Percentiles rank a stretch among this genome's conserved stretches.
phyloP scores from a whole-genome alignment of 768 basidiomycete genomes.

The Mycena albidolilacea region DNA sequence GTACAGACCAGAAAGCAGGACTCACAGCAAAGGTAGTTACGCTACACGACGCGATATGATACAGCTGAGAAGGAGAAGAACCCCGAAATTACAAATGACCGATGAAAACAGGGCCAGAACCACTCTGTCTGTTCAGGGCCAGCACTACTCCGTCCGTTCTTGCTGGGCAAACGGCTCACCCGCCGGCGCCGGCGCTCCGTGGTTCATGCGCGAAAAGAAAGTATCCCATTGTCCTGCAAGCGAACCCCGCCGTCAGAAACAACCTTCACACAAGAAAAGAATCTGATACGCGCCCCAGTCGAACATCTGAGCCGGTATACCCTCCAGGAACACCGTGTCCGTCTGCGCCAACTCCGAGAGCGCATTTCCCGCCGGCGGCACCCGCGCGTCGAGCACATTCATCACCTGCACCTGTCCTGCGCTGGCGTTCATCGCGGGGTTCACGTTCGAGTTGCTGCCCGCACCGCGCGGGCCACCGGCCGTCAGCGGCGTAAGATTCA shows the following conservation, averaged over 20 bases:
- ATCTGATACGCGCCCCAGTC: slow-evolving; percentile 77
- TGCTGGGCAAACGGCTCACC: neutral
- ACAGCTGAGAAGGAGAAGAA: neutral
- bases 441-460: slow-evolving; percentile 70
- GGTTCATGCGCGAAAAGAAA: slow-evolving; percentile 78
- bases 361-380: slow-evolving; percentile 65
- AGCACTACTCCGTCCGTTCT: slow-evolving; percentile 6
- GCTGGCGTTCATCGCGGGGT: slow-evolving; percentile 75
- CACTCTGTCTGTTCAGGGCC: neutral
- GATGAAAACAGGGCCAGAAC: neutral
- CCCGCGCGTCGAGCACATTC: slow-evolving; percentile 73
- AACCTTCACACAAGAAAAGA: neutral
- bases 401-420: slow-evolving; percentile 79
- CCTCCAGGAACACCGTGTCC: slow-evolving; percentile 80
- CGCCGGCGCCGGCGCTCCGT: neutral
- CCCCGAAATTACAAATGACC: neutral
- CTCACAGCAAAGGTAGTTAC: slow-evolving; percentile 6
- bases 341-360: slow-evolving; percentile 77
- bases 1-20: slow-evolving; percentile 14
- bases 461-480: slow-evolving; percentile 47
- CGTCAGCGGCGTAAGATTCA: slow-evolving; percentile 68
- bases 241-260: slow-evolving; percentile 19
- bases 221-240: slow-evolving; percentile 83
- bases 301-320: slow-evolving; percentile 88
- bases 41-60: slow-evolving; percentile 11